phyloP scores from a whole-genome alignment of 768 basidiomycete species.

The Tricholoma terreum region DNA sequence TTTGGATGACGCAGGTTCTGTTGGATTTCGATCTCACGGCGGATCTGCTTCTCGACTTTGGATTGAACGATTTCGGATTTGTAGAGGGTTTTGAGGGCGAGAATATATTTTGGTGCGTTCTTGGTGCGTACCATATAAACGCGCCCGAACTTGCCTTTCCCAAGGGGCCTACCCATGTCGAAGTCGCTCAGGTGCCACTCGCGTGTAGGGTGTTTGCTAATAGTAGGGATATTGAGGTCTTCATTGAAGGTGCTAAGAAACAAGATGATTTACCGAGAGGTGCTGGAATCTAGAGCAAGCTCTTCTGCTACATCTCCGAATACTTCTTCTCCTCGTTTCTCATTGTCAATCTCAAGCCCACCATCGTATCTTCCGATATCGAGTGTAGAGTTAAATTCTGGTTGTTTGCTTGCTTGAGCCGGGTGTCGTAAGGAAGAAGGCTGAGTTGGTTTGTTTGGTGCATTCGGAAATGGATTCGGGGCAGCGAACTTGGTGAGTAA shows the following conservation, averaged over 20 bases:
- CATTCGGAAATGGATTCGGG: conserved; percentile 48
- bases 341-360: conserved; percentile 90
- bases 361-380: conserved; percentile 94
- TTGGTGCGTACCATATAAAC: conserved; percentile 99
- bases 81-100: conserved; percentile 95
- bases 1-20: conserved; percentile 95
- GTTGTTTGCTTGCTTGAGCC: conserved; percentile 15
- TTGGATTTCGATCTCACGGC: conserved; percentile 98
- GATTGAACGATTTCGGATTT: conserved; percentile 93
- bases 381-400: conserved; percentile 32
- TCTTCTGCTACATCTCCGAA: conserved; percentile 77
- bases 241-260: not conserved
- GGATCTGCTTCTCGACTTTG: conserved; percentile 93
- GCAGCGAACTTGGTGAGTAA: conserved; percentile 73
- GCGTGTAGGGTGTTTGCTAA: conserved; percentile 66
- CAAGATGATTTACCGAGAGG: conserved; percentile 48
- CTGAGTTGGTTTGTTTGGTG: conserved; percentile 29
- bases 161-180: conserved; percentile 92
- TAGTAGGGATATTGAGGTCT: not conserved
- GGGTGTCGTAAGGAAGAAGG: conserved; percentile 46
- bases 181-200: conserved; percentile 87
- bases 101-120: conserved; percentile 81
- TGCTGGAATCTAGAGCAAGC: conserved; percentile 82
- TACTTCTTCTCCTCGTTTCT: conserved; percentile 70
- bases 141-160: conserved; percentile 99